Conservation (phyloP, 2,329 filamentous ascomycete species). For the Coniochaeta prunicola region DNA sequence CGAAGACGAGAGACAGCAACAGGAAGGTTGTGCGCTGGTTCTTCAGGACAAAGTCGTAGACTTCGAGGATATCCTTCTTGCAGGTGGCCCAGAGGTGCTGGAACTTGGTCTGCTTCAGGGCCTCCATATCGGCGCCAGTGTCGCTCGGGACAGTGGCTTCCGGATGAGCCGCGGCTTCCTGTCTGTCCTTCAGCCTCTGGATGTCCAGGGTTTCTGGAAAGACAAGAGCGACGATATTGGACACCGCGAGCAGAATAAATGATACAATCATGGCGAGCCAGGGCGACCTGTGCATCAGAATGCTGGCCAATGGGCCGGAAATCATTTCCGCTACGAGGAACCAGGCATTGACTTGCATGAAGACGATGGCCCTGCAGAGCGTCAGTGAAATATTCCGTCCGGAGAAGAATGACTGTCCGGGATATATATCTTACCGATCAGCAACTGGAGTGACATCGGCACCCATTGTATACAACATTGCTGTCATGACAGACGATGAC, state of each 20-base stretch:
- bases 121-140: not conserved
- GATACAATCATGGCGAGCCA: slow-evolving; percentile 33
- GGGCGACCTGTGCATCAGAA: slow-evolving; percentile 27
- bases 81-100: slow-evolving; percentile 16
- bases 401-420: not conserved
- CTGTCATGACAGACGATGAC: slow-evolving; percentile 27
- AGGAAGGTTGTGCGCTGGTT: slow-evolving; percentile 31
- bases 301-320: slow-evolving; percentile 31
- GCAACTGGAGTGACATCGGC: slow-evolving; percentile 33
- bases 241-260: slow-evolving; percentile 20
- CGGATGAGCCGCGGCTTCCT: slow-evolving; percentile 2
- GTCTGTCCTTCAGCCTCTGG: slow-evolving; percentile 17
- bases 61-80: slow-evolving; percentile 21
- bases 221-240: slow-evolving; percentile 20
- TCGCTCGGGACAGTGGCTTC: not conserved
- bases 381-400: not conserved
- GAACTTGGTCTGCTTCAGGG: slow-evolving; percentile 3
- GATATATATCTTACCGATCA: slow-evolving; percentile 8
- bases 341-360: slow-evolving; percentile 30
- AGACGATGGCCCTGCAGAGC: slow-evolving; percentile 25
- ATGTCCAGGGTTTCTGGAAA: slow-evolving; percentile 36
- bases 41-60: slow-evolving; percentile 30
- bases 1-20: slow-evolving; percentile 26
- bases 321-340: slow-evolving; percentile 30
- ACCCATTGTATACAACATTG: slow-evolving; percentile 38